Conservation (phyloP, 2,329 filamentous ascomycete species). For the Myriosclerotinia scirpicola region DNA sequence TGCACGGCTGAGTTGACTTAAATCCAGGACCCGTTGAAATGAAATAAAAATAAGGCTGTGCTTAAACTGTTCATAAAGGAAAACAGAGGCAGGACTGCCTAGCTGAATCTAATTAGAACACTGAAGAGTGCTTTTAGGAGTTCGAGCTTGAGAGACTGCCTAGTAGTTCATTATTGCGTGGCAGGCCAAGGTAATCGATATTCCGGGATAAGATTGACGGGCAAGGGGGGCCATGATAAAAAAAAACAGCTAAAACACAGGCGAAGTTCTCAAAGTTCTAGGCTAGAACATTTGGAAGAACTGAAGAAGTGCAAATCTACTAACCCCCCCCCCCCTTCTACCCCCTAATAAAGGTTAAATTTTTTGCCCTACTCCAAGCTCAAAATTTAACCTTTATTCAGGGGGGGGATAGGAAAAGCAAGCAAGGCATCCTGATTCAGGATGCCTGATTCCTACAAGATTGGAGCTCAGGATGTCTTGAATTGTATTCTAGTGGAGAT, state of each 20-base stretch:
- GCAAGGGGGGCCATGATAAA: background rate
- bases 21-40: background rate
- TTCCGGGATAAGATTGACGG: conserved; percentile 6
- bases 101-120: too few relatives aligned
- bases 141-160: too few relatives aligned
- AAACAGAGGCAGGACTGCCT: background rate
- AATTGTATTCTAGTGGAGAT: background rate
- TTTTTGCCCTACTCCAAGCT: too few relatives aligned
- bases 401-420: background rate
- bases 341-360: too few relatives aligned
- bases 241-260: background rate
- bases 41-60: background rate
- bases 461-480: background rate
- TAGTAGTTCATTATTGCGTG: background rate
- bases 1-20: background rate
- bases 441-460: background rate
- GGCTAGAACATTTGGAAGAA: conserved; percentile 8
- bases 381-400: too few relatives aligned
- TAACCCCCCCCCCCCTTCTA: too few relatives aligned
- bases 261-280: conserved; percentile 3
- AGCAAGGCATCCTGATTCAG: too few relatives aligned
- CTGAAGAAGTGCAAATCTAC: background rate
- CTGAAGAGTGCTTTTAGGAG: too few relatives aligned
- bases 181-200: conserved; percentile 17
- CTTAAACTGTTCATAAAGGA: background rate